phyloP scores from a whole-genome alignment of 495 filamentous ascomycete genomes.

The Terfezia boudieri region DNA sequence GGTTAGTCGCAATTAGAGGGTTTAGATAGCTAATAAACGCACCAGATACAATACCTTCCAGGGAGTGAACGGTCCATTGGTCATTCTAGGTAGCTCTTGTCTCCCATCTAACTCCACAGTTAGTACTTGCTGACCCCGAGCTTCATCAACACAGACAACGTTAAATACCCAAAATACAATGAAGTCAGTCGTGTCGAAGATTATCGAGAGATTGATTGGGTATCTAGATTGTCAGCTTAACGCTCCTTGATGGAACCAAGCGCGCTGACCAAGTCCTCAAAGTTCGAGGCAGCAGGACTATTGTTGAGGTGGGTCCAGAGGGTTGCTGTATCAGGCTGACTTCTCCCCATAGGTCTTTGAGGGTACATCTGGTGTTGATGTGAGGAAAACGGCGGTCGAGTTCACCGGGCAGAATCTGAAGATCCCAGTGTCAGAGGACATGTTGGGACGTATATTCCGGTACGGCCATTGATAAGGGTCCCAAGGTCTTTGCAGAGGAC shows the following conservation, averaged over 20 bases:
- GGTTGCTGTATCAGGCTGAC: background rate
- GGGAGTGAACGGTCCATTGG: slow-evolving; percentile 91
- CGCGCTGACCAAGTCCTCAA: slow-evolving; percentile 90
- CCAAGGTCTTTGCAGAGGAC: slow-evolving; percentile 93
- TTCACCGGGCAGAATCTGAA: slow-evolving; percentile 94
- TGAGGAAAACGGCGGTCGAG: slow-evolving; percentile 97
- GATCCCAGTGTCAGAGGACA: slow-evolving; percentile 96
- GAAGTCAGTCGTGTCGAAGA: slow-evolving; percentile 24
- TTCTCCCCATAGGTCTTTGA: slow-evolving; percentile 63
- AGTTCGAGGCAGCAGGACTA: slow-evolving; percentile 78
- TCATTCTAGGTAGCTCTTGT: slow-evolving; percentile 54
- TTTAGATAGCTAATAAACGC: too few relatives aligned
- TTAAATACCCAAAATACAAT: slow-evolving; percentile 94
- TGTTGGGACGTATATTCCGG: slow-evolving; percentile 97
- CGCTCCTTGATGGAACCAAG: slow-evolving; percentile 83
- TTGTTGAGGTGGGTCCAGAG: slow-evolving; percentile 51
- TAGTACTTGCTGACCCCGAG: background rate
- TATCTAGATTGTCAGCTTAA: slow-evolving; percentile 61
- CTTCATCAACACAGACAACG: slow-evolving; percentile 29
- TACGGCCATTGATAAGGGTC: slow-evolving; percentile 92
- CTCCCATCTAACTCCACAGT: background rate
- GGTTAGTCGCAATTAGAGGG: too few relatives aligned
- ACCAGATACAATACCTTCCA: slow-evolving; percentile 84
- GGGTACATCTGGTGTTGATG: slow-evolving; percentile 89
- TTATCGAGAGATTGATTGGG: background rate